Base-by-base conservation (phyloP, 805 yeast species). In the Yamadazyma nakazawae region DNA sequence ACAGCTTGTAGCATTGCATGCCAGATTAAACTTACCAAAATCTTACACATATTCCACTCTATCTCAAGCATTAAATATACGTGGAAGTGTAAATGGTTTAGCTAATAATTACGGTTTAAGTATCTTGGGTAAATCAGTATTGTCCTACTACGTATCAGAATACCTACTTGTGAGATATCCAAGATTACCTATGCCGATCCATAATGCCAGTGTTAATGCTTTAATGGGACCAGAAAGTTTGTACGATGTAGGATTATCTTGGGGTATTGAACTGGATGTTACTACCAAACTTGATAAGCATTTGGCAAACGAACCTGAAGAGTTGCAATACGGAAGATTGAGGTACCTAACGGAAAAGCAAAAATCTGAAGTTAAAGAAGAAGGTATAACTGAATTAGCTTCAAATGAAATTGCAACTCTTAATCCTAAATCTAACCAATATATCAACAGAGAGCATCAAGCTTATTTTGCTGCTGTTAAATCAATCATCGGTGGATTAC, bases 201-300 rank as follows among this genome's bases (percentile, higher is more conserved):
- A 89, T 47, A 80, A 83, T 56, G 81, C 83, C 6, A 88, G 96
- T 0, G 82, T 86, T 8, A 84, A 87, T 54, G 78, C 94, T 0
- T 87, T 82, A 61, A 76, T 86, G 60, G 87, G 92, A 3, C 78
- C 80, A 31, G 77, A 74, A 13, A 76, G 89, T 0, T 72, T 94
- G 47, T 70, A 80, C 32, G 78, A 77, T 42, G 70, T 90, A 21
- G 97, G 90, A 31, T 76, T 75, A 57, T 60, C 70, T 16, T 94
- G 97, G 97, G 99, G 99, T 68, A 82, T 94, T 41, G 91, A 89
- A 66, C 74, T 78, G 14, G 97, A 91, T 61, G 66, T 68, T 7
- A 69, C 81, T 5, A 68, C 88, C 17, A 74, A 82, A 39, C 64
- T 89, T 49, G 82, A 83, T 41, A 80, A 88, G 57, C 80, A 76